Percentiles rank a stretch among this genome's conserved stretches.
Evolutionary conservation across 108 stramenopile genomes (phyloP).

Genomic region (Fragilaria crotonensis): DNA sequence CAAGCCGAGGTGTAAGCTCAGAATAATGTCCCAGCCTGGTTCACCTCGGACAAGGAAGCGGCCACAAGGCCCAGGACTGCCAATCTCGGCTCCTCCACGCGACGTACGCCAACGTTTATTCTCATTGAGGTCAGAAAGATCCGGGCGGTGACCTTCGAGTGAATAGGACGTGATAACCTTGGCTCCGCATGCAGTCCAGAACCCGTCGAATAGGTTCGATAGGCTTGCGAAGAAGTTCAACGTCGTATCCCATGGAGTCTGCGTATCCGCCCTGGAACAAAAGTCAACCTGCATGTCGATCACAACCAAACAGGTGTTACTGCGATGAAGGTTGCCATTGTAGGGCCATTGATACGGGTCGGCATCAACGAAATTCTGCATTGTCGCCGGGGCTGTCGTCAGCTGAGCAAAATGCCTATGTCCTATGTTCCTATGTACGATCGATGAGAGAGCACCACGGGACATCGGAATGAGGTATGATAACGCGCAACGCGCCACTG

Average conservation of each 20-base stretch:
- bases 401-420: too few relatives aligned
- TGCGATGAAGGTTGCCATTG: constrained; percentile 31
- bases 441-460: too few relatives aligned
- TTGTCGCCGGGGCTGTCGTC: too few relatives aligned
- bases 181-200: constrained; percentile 6
- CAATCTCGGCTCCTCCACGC: constrained; percentile 15
- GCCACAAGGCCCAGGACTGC: constrained; percentile 12
- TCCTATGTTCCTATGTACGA: too few relatives aligned
- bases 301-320: constrained; percentile 44
- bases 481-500: too few relatives aligned
- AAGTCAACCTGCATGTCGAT: constrained; percentile 34
- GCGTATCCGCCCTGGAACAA: constrained; percentile 19
- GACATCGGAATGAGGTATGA: too few relatives aligned
- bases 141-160: constrained; percentile 21
- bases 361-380: constrained; percentile 20
- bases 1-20: not conserved
- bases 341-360: constrained; percentile 47
- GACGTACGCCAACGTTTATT: constrained; percentile 5
- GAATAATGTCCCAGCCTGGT: constrained; percentile 24
- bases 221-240: constrained; percentile 9
- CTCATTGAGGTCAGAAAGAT: constrained; percentile 7
- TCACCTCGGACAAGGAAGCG: constrained; percentile 20
- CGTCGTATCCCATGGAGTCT: constrained; percentile 26
- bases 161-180: constrained; percentile 9
- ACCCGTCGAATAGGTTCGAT: constrained; percentile 19